These are phyloP conservation scores for Lichtheimia ornata DNA, from an alignment of 371 early-diverging fungal genomes.

Conservation along the genomic window DNA sequence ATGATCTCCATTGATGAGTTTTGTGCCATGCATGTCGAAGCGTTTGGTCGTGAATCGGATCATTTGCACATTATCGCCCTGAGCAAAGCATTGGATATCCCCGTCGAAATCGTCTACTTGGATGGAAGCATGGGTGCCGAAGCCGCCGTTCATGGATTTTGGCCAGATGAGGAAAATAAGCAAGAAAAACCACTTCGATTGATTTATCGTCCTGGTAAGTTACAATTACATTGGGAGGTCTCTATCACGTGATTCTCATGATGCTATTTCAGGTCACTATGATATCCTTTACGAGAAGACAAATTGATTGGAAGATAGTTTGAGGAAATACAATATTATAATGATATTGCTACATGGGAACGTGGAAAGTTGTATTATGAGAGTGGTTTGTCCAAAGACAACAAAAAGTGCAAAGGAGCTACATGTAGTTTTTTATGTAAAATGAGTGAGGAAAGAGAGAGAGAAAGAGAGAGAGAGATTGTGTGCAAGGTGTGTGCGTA, in stretches of 20 bases:
- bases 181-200: slow-evolving; percentile 31
- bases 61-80: slow-evolving; percentile 71
- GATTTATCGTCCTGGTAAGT: slow-evolving; percentile 49
- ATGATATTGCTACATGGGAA: too few species aligned
- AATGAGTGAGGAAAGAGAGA: too few species aligned
- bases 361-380: too few species aligned
- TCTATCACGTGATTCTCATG: slow-evolving; percentile 34
- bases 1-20: slow-evolving; percentile 65
- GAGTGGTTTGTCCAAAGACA: too few species aligned
- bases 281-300: slow-evolving; percentile 56
- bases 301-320: too few species aligned
- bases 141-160: slow-evolving; percentile 56
- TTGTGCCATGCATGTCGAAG: slow-evolving; percentile 67
- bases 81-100: slow-evolving; percentile 57
- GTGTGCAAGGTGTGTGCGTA: too few species aligned
- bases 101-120: slow-evolving; percentile 66
- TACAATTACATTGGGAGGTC: slow-evolving; percentile 4
- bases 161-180: slow-evolving; percentile 40
- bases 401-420: too few species aligned
- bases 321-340: too few species aligned
- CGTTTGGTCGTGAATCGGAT: slow-evolving; percentile 74
- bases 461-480: too few species aligned
- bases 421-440: too few species aligned
- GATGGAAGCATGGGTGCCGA: slow-evolving; percentile 54
- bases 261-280: slow-evolving; percentile 61